Conservation (phyloP, 208 protist genomes). For the Crithidia acanthocephali region DNA sequence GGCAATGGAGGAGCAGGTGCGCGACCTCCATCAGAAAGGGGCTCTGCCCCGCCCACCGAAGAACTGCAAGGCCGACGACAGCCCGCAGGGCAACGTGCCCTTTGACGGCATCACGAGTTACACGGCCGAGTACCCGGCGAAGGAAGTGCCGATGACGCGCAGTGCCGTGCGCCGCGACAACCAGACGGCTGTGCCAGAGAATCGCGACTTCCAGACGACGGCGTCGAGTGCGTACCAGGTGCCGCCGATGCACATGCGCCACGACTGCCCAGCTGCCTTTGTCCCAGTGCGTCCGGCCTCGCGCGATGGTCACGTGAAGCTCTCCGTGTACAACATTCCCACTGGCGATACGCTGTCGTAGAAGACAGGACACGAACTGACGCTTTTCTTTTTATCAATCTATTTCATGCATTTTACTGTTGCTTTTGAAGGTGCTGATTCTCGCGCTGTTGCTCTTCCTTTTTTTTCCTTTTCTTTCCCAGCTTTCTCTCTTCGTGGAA, state of each 20-base stretch:
- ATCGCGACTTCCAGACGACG: slow-evolving; percentile 87
- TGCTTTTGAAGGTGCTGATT: no score
- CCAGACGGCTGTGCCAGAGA: slow-evolving; percentile 56
- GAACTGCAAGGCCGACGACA: slow-evolving; percentile 74
- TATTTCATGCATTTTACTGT: no score
- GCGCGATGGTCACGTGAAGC: slow-evolving; percentile 86
- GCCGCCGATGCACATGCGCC: slow-evolving; percentile 62
- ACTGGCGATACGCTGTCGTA: slow-evolving; percentile 57
- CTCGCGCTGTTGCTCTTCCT: background rate
- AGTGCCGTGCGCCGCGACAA: slow-evolving; percentile 31
- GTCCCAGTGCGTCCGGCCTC: slow-evolving; percentile 72
- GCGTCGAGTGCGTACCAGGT: slow-evolving; percentile 59
- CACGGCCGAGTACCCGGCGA: slow-evolving; percentile 87
- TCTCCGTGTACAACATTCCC: slow-evolving; percentile 87
- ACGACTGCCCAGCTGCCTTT: slow-evolving; percentile 75
- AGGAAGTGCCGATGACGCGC: slow-evolving; percentile 68
- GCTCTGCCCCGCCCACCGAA: slow-evolving; percentile 75
- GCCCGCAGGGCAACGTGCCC: slow-evolving; percentile 54
- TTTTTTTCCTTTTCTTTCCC: background rate
- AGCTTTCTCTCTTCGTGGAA: background rate
- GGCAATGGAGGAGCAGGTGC: slow-evolving; percentile 79
- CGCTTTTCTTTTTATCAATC: no score
- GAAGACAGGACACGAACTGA: background rate
- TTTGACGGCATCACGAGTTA: slow-evolving; percentile 90
- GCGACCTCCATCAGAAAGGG: slow-evolving; percentile 50